A percentile compares a stretch with the other conserved stretches of the same genome.
Conservation (phyloP, 345 rosid species). For the Eucalyptus cloeziana region DNA sequence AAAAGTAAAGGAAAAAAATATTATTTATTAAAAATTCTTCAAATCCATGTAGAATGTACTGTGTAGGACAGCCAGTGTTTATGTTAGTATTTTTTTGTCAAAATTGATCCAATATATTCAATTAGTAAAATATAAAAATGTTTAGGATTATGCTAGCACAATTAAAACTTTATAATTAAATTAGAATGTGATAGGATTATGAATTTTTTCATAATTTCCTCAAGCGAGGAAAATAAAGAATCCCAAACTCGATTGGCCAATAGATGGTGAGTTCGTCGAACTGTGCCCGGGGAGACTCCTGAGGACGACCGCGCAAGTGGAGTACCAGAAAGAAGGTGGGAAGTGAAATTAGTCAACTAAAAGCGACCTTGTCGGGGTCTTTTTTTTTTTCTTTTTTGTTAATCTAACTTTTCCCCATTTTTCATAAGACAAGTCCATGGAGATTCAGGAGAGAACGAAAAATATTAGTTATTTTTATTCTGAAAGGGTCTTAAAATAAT, state of each 20-base stretch:
- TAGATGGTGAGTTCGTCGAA: neutral
- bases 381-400: neutral
- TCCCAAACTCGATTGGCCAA: neutral
- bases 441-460: neutral
- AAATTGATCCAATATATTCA: too few species aligned
- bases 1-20: too few species aligned
- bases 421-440: neutral
- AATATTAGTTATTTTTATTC: neutral
- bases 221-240: neutral
- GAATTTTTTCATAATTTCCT: too few species aligned
- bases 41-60: too few species aligned
- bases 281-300: neutral
- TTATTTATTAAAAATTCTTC: neutral
- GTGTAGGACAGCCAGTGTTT: rapidly evolving
- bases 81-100: neutral
- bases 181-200: too few species aligned
- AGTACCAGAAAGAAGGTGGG: neutral
- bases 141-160: too few species aligned
- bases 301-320: neutral
- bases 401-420: neutral
- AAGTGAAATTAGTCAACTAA: neutral
- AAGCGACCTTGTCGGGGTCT: neutral
- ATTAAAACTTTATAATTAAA: too few species aligned
- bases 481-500: neutral
- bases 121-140: too few species aligned